Evolutionary conservation across 495 filamentous ascomycete species (phyloP), one percentile per base, ranked within the genome.

Genomic region (Entonaema liquescens): DNA sequence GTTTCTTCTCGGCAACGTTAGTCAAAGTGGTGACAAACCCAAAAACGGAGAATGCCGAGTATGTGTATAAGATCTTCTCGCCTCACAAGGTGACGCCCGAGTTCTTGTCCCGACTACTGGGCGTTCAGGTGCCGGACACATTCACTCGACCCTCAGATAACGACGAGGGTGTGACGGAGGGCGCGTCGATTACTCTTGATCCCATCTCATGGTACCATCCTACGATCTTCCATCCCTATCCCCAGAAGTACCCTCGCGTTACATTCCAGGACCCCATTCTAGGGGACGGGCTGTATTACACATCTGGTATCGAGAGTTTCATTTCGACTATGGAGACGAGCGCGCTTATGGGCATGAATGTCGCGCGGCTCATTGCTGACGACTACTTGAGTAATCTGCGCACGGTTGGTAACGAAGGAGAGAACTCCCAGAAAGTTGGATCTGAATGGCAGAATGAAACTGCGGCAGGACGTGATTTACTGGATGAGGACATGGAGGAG

Each of bases 271-370:
- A 96, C 42, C 85, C 89, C 0, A 82, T 88, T 62, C 77, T 98
- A 1, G 90, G 85, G 9, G 71, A 84, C 1, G 83, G 86, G 0
- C 75, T 98, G 12, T 98, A 92, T 86, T 98, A 99, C 76, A 98
- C 95, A 0, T 89, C 91, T 44, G 95, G 92, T 0, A 97, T 98
- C 58, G 95, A 99, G 81, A 90, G 89, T 70, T 98, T 99, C 73
- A 97, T 98, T 65, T 93, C 89, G 13, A 97, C 95, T 0, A 99
- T 99, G 95, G 95, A 99, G 84, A 99, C 96, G 7, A 98, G 91
- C 77, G 90, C 91, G 0, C 77, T 98, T 73, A 97, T 97, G 95
- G 95, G 95, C 0, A 94, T 89, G 85, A 98, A 99, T 80, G 91
- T 98, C 38, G 95, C 95, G 12, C 84, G 85, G 26, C 80, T 98